Evolutionary conservation across 495 filamentous ascomycete genomes (phyloP), one percentile per base, ranked within the genome.

Genomic region (Penicillium longicatenatum): DNA sequence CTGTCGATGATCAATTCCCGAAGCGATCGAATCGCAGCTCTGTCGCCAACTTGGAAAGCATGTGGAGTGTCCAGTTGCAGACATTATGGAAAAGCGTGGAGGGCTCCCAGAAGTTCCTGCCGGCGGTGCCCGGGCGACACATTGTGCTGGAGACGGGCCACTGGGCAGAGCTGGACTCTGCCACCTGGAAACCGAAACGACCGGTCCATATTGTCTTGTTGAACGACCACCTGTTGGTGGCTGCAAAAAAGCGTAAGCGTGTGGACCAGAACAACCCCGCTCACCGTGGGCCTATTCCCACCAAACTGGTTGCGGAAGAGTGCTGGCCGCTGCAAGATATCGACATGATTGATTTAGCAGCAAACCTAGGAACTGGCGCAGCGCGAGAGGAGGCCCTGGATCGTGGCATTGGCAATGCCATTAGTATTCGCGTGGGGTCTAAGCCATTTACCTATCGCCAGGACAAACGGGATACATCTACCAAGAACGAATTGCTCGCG

Each of bases 141-240:
- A 89, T 99, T 42, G 83, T 98, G 8, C 80, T 92, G 58, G 92
- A 98, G 70, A 93, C 91, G 22, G 85, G 88, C 3, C 82, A 88
- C 50, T 99, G 94, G 94, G 87, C 96, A 37, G 92, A 99, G 77
- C 78, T 99, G 51, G 95, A 99, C 71, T 92, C 93, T 46, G 94
- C 94, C 16, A 99, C 94, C 0, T 98, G 94, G 87, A 96, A 95
- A 72, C 84, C 92, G 0, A 77, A 89, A 50, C 80, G 92, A 17
- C 82, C 91, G 16, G 90, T 97, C 64, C 90, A 94, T 65, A 84
- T 98, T 31, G 89, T 97, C 42, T 75, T 99, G 50, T 81, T 99
- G 6, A 99, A 99, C 67, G 94, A 99, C 65, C 93, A 99, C 67
- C 75, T 99, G 7, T 78, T 99, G 20, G 79, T 99, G 39, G 94